Evolutionary conservation across 2,329 filamentous ascomycete genomes (phyloP), one percentile per base, ranked within the genome.

Genomic region (Trichoderma atroviride): DNA sequence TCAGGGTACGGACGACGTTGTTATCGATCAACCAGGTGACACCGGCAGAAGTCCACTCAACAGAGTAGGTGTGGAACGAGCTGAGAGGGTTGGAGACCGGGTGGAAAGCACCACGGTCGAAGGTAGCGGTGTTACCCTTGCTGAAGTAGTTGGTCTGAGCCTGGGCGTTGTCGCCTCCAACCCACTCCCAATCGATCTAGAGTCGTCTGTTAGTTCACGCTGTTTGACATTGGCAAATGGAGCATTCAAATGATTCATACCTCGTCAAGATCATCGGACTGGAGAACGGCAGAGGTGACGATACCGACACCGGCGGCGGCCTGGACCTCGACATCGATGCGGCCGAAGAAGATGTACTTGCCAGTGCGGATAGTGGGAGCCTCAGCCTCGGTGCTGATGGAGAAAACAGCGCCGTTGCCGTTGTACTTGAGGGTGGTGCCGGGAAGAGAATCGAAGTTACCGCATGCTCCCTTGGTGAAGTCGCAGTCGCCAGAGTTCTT

Each of bases 281-380:
- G 92, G 73, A 99, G 84, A 53, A 98, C 93, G 52, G 92, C 86
- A 73, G 92, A 94, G 82, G 94, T 97, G 72, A 99, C 92, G 72
- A 99, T 92, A 73, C 96, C 96, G 7, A 84, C 84, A 55, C 95
- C 96, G 3, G 91, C 87, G 31, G 96, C 91, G 50, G 92, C 91
- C 80, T 94, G 91, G 77, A 97, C 83, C 35, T 87, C 88, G 71
- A 93, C 88, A 67, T 96, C 92, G 74, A 97, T 88, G 76, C 90
- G 90, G 72, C 96, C 96, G 80, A 97, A 98, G 92, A 98, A 97
- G 80, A 99, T 93, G 85, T 97, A 98, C 87, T 94, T 94, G 76
- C 89, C 86, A 69, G 87, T 88, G 76, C 85, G 86, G 80, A 97
- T 93, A 40, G 91, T 93, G 47, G 93, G 90, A 60, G 87, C 88